Evolutionary conservation across 768 basidiomycete genomes (phyloP).

Genomic region (Leucocoprinus sp.): DNA sequence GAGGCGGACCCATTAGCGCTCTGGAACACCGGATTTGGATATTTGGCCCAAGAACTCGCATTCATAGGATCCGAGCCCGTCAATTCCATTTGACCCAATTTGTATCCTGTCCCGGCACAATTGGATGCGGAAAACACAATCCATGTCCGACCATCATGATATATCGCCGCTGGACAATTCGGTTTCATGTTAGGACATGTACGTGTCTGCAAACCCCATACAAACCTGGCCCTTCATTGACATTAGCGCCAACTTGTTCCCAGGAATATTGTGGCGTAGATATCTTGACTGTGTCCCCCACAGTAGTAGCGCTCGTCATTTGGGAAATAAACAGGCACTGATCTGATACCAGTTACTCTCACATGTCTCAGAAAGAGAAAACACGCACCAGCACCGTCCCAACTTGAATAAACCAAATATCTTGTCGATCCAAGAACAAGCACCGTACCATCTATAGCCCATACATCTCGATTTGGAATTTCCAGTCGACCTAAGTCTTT

Average conservation of each 20-base stretch:
- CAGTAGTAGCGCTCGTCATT: constrained; percentile 21
- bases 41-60: constrained; percentile 25
- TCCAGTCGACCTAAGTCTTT: constrained; percentile 18
- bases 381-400: constrained; percentile 23
- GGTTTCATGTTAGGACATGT: neutral
- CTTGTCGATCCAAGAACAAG: constrained; percentile 17
- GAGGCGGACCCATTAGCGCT: constrained; percentile 20
- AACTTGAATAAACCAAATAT: constrained; percentile 27
- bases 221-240: constrained; percentile 26
- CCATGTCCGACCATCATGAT: constrained; percentile 23
- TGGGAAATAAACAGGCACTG: constrained; percentile 27
- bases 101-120: constrained; percentile 21
- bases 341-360: constrained; percentile 13
- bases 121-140: constrained; percentile 24
- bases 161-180: constrained; percentile 17
- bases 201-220: neutral
- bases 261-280: constrained; percentile 24
- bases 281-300: constrained; percentile 25
- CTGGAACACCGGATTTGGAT: constrained; percentile 20
- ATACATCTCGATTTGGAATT: constrained; percentile 26
- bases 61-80: constrained; percentile 25
- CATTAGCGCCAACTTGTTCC: constrained; percentile 24
- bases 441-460: constrained; percentile 27
- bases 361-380: neutral
- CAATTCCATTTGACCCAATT: constrained; percentile 23